Conservation (phyloP, 2,329 filamentous ascomycete species). For the Dothideomycetes sp. region DNA sequence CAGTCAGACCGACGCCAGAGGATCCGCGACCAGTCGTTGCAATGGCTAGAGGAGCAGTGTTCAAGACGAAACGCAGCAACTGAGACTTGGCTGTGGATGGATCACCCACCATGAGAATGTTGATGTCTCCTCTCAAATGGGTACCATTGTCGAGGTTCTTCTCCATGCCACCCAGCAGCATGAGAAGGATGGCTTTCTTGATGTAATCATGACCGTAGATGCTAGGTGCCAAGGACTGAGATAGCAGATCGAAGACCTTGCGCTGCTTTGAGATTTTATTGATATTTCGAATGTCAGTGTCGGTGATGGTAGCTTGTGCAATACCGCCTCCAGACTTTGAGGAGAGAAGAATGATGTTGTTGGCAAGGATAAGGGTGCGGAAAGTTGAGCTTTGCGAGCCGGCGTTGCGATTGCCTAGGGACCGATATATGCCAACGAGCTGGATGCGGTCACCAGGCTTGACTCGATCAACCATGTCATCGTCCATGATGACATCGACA, state of each 20-base stretch:
- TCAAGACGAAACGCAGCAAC: constrained; percentile 87
- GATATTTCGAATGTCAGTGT: constrained; percentile 96
- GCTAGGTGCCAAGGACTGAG: constrained; percentile 88
- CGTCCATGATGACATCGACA: constrained; percentile 92
- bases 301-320: constrained; percentile 82
- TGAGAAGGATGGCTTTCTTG: constrained; percentile 92
- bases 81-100: constrained; percentile 99
- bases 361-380: constrained; percentile 85
- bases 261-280: constrained; percentile 94
- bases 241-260: constrained; percentile 83
- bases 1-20: constrained; percentile 93
- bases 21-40: constrained; percentile 91
- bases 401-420: constrained; percentile 87
- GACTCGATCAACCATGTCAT: constrained; percentile 86
- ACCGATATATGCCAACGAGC: constrained; percentile 90
- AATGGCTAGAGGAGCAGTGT: constrained; percentile 91
- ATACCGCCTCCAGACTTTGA: constrained; percentile 94
- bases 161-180: constrained; percentile 92
- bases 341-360: constrained; percentile 87
- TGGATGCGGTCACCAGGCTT: constrained; percentile 96
- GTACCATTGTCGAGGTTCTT: constrained; percentile 98
- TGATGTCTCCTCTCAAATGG: constrained; percentile 95
- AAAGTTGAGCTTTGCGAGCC: constrained; percentile 86
- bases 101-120: constrained; percentile 98
- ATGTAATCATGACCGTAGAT: constrained; percentile 97